Base-by-base conservation (phyloP, 495 filamentous ascomycete genomes). In the Parmelia sp. region DNA sequence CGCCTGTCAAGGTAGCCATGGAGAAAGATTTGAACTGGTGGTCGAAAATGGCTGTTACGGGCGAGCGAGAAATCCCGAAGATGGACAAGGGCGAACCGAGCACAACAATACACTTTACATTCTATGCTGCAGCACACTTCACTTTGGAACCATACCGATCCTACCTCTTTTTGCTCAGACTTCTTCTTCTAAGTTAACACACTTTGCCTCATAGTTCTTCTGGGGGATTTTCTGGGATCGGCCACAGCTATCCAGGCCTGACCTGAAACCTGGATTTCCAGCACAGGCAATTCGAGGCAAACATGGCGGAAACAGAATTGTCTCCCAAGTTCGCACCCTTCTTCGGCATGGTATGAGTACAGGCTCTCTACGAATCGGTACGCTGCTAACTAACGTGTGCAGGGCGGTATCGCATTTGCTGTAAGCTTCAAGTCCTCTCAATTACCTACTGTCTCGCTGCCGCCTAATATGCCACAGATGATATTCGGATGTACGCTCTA, bases 321-420 rank as follows among this genome's bases (percentile, higher is more conserved):
- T 80, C 88, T 56, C 94, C 95, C 62, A 90, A 90, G 76, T 97
- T 96, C 72, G 94, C 94, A 71, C 92, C 93, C 56, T 99, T 99
- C 83, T 86, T 97, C 72, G 95, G 95, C 78, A 91, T 97, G 86
- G 95, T 97, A 84, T 79, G 86, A 33, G 74, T 17, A 6, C 72
- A 27, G 19, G 36, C 29, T 57, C 19, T 21, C 58, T 62, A 55
- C 64, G 45, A 53, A 37, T 8, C 59, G 45, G 44, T 55, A 65
- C 63, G 53, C 65, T 68, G 61, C 66, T 64, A 55, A 70, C 42
- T 14, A 69, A 70, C 64, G 58, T 56, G 25, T 44, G 45, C 55
- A 96, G 90, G 89, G 79, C 74, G 90, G 91, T 69, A 94, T 97
- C 74, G 91, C 90, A 39, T 85, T 87, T 72, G 94, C 94, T 71